Base-by-base conservation (phyloP, 1,139 yeast genomes). In the Diutina mesorugosa region DNA sequence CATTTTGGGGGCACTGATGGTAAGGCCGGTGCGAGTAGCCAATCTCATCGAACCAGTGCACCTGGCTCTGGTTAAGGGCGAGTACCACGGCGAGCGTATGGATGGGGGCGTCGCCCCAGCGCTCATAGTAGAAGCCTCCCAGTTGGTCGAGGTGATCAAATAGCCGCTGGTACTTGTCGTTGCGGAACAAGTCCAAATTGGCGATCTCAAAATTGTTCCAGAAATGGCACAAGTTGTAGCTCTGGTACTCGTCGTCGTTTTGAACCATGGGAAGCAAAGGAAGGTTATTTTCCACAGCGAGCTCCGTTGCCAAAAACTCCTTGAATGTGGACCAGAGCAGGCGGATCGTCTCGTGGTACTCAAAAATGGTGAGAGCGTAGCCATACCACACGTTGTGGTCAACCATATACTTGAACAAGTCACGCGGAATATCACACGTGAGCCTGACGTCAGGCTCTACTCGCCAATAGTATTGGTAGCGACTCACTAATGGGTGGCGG, bases 91-190 rank as follows among this genome's bases (percentile, higher is more conserved):
- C 91, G 61, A 90, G 80, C 3, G 96, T 84, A 70, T 90, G 97
- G 29, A 90, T 82, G 6, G 97, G 97, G 0, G 97, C 97, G 69
- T 90, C 97, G 41, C 97, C 97, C 97, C 97, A 90, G 67, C 97
- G 77, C 69, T 90, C 97, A 69, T 90, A 90, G 72, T 87, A 90
- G 72, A 90, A 90, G 3, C 95, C 95, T 47, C 97, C 97, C 0
- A 85, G 77, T 59, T 74, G 66, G 67, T 90, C 97, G 63, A 90
- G 76, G 62, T 77, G 71, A 21, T 87, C 81, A 64, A 90, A 90
- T 69, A 83, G 90, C 51, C 77, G 78, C 16, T 75, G 69, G 69
- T 90, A 90, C 1, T 84, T 83, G 51, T 80, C 76, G 10, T 81
- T 71, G 63, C 96, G 72, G 85, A 89, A 89, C 66, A 90, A 85